phyloP scores from a whole-genome alignment of 352 stramenopile species.

The Pythium periplocum region DNA sequence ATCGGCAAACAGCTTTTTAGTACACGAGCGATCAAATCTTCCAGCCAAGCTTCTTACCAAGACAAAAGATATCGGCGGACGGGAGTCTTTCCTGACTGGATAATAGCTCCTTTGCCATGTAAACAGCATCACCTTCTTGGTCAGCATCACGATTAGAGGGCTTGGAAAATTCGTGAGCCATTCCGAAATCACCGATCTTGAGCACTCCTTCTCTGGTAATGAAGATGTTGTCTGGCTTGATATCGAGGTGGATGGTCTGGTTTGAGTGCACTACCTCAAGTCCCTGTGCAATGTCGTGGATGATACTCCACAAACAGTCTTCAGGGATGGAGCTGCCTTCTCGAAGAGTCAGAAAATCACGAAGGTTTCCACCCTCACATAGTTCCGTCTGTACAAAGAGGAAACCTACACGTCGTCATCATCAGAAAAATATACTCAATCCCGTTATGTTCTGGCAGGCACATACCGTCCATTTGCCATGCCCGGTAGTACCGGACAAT shows the following conservation, averaged over 20 bases:
- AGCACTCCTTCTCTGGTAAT: conserved; percentile 53
- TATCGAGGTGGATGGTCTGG: conserved; percentile 92
- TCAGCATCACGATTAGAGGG: conserved; percentile 37
- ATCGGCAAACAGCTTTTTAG: conserved; percentile 1
- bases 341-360: conserved; percentile 51
- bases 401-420: conserved; percentile 28
- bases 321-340: conserved; percentile 36
- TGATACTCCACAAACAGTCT: conserved; percentile 62
- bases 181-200: conserved; percentile 92
- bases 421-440: not conserved
- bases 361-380: conserved; percentile 84
- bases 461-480: conserved; percentile 86
- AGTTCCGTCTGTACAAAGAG: conserved; percentile 95
- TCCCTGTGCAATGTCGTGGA: conserved; percentile 66
- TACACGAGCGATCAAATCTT: not conserved
- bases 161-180: conserved; percentile 59
- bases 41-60: conserved; percentile 44
- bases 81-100: conserved; percentile 48
- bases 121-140: conserved; percentile 91
- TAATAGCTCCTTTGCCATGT: conserved; percentile 91
- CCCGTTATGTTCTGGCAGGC: too few relatives aligned
- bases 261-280: conserved; percentile 88
- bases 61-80: conserved; percentile 93
- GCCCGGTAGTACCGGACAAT: conserved; percentile 94
- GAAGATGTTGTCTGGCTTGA: conserved; percentile 98